Evolutionary conservation across 768 basidiomycete species (phyloP).

Genomic region (Kwoniella newhampshirensis): DNA sequence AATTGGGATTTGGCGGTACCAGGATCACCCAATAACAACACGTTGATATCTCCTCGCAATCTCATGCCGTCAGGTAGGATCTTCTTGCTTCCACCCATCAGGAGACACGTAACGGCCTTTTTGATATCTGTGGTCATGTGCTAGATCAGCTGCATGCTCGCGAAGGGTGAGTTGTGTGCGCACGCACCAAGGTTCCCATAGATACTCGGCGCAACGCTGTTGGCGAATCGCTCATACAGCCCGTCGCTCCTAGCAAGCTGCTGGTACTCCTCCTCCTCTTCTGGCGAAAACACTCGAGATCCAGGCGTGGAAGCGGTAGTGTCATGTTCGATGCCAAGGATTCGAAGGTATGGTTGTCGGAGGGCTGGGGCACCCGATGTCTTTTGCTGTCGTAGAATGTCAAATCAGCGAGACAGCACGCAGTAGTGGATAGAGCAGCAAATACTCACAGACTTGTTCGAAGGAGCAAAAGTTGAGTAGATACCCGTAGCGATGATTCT

Average conservation of each 20-base stretch:
- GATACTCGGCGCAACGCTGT: slow-evolving; percentile 94
- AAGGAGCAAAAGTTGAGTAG: slow-evolving; percentile 90
- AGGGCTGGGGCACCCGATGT: slow-evolving; percentile 77
- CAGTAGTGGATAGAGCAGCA: neutral
- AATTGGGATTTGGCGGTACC: slow-evolving; percentile 98
- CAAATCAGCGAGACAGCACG: neutral
- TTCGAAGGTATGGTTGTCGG: slow-evolving; percentile 88
- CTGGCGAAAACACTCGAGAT: slow-evolving; percentile 73
- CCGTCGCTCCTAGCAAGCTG: slow-evolving; percentile 83
- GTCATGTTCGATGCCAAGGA: slow-evolving; percentile 87
- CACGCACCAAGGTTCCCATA: slow-evolving; percentile 83
- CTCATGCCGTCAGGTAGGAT: slow-evolving; percentile 96
- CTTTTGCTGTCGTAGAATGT: slow-evolving; percentile 43
- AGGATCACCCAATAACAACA: slow-evolving; percentile 91
- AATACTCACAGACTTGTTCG: slow-evolving; percentile 63
- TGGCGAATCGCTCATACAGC: slow-evolving; percentile 90
- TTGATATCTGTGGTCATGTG: slow-evolving; percentile 72
- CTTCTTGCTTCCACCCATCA: slow-evolving; percentile 97
- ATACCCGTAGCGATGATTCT: slow-evolving; percentile 92
- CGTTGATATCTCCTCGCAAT: slow-evolving; percentile 95
- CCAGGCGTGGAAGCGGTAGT: slow-evolving; percentile 73
- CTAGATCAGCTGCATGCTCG: neutral
- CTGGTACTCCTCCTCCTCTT: slow-evolving; percentile 95
- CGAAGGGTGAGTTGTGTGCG: neutral
- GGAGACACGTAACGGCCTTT: slow-evolving; percentile 91